Base-by-base conservation (phyloP, 192 early-diverging fungal species). In the Bifiguratus adelaidae region DNA sequence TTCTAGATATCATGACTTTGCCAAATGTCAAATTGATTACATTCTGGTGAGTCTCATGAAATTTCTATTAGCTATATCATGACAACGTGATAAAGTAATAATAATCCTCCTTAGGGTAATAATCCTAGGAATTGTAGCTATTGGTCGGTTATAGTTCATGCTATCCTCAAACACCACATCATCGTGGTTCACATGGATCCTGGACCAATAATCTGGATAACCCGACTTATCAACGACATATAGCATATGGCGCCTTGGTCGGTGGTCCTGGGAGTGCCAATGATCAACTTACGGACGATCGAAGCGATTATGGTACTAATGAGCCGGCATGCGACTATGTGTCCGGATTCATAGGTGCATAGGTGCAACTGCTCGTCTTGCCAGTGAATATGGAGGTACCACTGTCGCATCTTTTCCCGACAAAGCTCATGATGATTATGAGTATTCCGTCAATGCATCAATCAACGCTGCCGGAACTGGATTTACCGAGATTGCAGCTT, bases 11-110 rank as follows among this genome's bases (percentile, higher is more conserved):
- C 40, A 41, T 12, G 40, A 41, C 25, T 41, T 41, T 41, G 40
- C 40, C 21, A 41, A 41, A 24, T 20, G 40, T 41, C 40, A 41
- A 41, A 41, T 41, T 41, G 40, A 41, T 41, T 41, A 41, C 13
- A 41, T 41, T 41, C 19, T 41, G n/a, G 40, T 41, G 19, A 41
- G 40, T 0, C 3, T 20, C 4, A 24, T 13, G 4, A 41, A 3
- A 20, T 20, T 11, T 0, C n/a, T n/a, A n/a, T n/a, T n/a, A n/a
- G n/a, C n/a, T 5, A 21, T 41, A 15, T 11, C 0, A 22, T 4
- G 21, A 9, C 3, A 13, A 41, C 16, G 25, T 24, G 11, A 0
- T 24, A 8, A 20, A 3, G 12, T 7, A 15, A 13, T 20, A 3
- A 18, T 41, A 3, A 15, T 24, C 3, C 1, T 41, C 25, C 12